phyloP scores from a whole-genome alignment of 257 asterid species.

The Nicotiana sylvestris region DNA sequence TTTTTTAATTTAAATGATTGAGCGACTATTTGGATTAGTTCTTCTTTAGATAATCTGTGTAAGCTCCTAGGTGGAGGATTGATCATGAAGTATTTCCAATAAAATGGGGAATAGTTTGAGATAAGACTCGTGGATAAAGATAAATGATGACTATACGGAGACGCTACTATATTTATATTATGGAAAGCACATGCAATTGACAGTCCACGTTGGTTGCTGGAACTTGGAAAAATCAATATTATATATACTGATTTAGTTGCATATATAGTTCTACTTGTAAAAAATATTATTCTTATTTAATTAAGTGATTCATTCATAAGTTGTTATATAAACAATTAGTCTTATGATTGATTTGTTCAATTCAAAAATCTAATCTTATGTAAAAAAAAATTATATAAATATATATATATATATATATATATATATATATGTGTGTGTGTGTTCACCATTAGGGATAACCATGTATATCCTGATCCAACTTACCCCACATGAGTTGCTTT shows the following conservation, averaged over 20 bases:
- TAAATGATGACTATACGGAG: neutral
- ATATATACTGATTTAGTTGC: neutral
- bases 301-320: neutral
- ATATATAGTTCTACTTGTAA: neutral
- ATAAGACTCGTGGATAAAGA: neutral
- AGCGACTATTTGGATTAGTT: too few relatives aligned
- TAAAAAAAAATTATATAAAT: too few relatives aligned
- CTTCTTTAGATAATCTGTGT: neutral
- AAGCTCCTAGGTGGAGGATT: constrained; percentile 8
- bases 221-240: neutral
- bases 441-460: neutral
- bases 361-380: too few relatives aligned
- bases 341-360: neutral
- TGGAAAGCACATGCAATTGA: neutral
- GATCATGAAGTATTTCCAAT: neutral
- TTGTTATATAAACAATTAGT: neutral
- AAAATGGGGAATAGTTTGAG: neutral
- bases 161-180: neutral
- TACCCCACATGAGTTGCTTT: neutral
- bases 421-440: too few relatives aligned
- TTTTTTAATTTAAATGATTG: too few relatives aligned
- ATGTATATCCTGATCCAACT: neutral
- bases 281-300: neutral
- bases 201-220: neutral
- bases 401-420: too few relatives aligned